Evolutionary conservation across 106 monocot species (phyloP), one percentile per base, ranked within the genome.

Genomic region (Hemerocallis citrina): DNA sequence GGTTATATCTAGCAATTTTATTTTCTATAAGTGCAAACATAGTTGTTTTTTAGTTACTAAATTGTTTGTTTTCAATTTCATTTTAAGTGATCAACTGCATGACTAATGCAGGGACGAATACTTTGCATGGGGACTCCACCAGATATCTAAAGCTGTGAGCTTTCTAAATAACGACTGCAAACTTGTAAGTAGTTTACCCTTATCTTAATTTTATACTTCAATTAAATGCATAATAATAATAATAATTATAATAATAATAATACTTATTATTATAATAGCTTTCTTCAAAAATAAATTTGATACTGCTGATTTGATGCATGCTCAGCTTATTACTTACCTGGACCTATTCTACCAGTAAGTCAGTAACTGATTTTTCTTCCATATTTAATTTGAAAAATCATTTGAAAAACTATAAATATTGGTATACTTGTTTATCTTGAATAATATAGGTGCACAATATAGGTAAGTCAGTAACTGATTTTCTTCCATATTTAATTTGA

Each of bases 161-260:
- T 95, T 95, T 81, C 67, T 95, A 32, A 95, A 95, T 72, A 95
- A 95, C 71, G 94, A 95, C 42, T 95, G 94, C 78, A 95, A 95
- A 70, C 89, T 95, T 68, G 94, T 94, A 83, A 48, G 77, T 27
- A 34, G 37, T 58, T n/a, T 34, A 30, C 24, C 39, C n/a, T 43
- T 38, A 2, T 60, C 0, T 57, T n/a, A 57, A n/a, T 29, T 35
- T 35, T 57, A 57, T 4, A 1, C 16, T 20, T 36, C 31, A 31
- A 30, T 32, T n/a, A 15, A 31, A n/a, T 32, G 15, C 31, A 54
- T 54, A n/a, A 54, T n/a, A n/a, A n/a, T n/a, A n/a, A n/a, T n/a
- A n/a, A n/a, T n/a, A n/a, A n/a, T n/a, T n/a, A n/a, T n/a, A n/a
- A n/a, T n/a, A n/a, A n/a, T n/a, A n/a, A n/a, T n/a, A n/a, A n/a